Base-by-base conservation (phyloP, 371 early-diverging fungal species). In the Synchytrium microbalum region DNA sequence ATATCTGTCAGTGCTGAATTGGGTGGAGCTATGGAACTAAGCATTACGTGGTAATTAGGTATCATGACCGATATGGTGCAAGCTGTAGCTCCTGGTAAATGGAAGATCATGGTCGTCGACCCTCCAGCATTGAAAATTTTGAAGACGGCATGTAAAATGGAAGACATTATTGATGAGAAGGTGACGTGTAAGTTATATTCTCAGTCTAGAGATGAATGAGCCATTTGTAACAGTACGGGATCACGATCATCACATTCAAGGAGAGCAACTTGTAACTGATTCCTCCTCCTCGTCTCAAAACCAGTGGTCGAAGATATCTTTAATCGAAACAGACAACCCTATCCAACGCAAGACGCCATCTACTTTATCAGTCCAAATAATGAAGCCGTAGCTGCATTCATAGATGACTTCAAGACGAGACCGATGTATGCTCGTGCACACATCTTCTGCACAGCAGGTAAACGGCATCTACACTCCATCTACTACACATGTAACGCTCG, bases 61-160 rank as follows among this genome's bases (percentile, higher is more conserved):
- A 68, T 83, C 57, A 59, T 83, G 53, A 63, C 64, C 26, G 82
- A 82, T 63, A 83, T 83, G 84, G 66, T 83, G 59, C 69, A 74
- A 56, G 68, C 75, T 3, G 80, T 80, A 2, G 75, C 79, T 59
- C 83, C 83, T 3, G 66, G 69, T 54, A 68, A 71, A 56, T 84
- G 82, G 95, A 95, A 95, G 75, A 80, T 96, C 54, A 85, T 96
- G 16, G 89, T 97, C 14, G 88, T 94, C 2, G 98, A 97, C 73
- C 79, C 83, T 33, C 81, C 84, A 33, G 83, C 96, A 23, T 75
- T 91, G 58, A 88, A 88, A 66, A 87, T 97, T 46, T 75, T 96
- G 23, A 91, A 89, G 66, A 84, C 87, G 16, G 89, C 88, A 5
- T 90, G 92, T 73, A 90, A 91, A 76, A 92, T 91, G 89, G 84